phyloP scores from a whole-genome alignment of 2,329 filamentous ascomycete species.

The Aphanoascus verrucosus region DNA sequence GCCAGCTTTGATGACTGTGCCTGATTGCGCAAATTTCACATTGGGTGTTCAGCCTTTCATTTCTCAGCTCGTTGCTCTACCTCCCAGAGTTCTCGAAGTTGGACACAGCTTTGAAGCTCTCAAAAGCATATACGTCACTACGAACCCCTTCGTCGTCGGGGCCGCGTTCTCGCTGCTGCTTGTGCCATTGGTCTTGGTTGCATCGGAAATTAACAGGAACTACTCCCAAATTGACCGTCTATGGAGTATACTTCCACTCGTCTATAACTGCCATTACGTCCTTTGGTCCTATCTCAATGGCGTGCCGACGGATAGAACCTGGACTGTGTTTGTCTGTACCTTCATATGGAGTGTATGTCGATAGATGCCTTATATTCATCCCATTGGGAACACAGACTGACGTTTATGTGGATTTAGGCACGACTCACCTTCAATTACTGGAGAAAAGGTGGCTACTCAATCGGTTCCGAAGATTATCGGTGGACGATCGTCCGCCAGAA shows the following conservation, averaged over 20 bases:
- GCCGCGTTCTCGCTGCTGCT: constrained; percentile 62
- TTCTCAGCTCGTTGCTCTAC: constrained; percentile 58
- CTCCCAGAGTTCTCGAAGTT: constrained; percentile 51
- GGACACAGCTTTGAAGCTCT: constrained; percentile 52
- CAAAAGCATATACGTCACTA: constrained; percentile 63
- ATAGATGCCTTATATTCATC: not conserved
- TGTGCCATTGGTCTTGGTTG: constrained; percentile 59
- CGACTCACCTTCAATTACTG: constrained; percentile 95
- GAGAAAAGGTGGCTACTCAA: constrained; percentile 80
- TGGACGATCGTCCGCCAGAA: constrained; percentile 66
- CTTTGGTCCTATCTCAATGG: constrained; percentile 70
- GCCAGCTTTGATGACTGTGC: too few relatives aligned
- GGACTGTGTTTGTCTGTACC: constrained; percentile 60
- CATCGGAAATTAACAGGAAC: constrained; percentile 79
- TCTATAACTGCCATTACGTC: constrained; percentile 77
- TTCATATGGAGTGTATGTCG: constrained; percentile 65
- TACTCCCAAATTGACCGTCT: constrained; percentile 92
- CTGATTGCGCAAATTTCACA: constrained; percentile 62
- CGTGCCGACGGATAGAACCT: constrained; percentile 57
- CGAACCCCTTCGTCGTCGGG: constrained; percentile 73
- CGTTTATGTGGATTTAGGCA: constrained; percentile 36
- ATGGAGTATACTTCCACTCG: constrained; percentile 79
- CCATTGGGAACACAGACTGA: not conserved
- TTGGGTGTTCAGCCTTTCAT: constrained; percentile 66
- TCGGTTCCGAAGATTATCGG: constrained; percentile 90